phyloP scores from a whole-genome alignment of 371 early-diverging fungal genomes.

The Saksenaea vasiformis region DNA sequence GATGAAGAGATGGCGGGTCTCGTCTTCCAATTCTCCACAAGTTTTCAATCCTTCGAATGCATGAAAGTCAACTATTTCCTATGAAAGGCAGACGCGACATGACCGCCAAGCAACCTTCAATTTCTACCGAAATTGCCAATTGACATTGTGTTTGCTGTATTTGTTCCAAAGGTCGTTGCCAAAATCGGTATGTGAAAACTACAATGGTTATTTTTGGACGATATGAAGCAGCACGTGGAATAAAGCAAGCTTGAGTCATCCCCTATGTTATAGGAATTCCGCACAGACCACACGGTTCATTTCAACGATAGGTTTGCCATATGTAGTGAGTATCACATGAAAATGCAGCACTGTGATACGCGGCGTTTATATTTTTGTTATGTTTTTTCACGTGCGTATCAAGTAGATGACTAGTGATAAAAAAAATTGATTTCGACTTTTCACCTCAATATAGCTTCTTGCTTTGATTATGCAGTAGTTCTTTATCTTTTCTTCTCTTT shows the following conservation, averaged over 20 bases:
- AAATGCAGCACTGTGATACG: conserved; percentile 3
- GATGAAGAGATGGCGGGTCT: no score
- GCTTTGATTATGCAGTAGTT: neutral
- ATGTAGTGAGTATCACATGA: neutral
- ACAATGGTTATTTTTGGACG: neutral
- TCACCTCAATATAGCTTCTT: neutral
- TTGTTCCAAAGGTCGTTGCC: no score
- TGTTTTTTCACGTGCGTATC: conserved; percentile 5
- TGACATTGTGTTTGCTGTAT: no score
- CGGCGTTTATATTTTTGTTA: neutral
- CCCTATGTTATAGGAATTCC: neutral
- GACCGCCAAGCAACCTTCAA: no score
- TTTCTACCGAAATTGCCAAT: no score
- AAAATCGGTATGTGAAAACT: no score
- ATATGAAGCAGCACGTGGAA: neutral
- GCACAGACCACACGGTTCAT: conserved; percentile 2
- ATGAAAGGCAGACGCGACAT: no score
- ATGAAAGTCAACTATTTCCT: no score
- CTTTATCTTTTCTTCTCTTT: conserved; percentile 1
- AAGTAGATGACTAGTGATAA: neutral
- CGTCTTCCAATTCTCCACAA: no score
- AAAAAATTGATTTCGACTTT: neutral
- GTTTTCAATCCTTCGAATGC: no score
- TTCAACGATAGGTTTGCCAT: neutral
- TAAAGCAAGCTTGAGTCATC: neutral